A percentile compares a stretch with the other conserved stretches of the same genome.
phyloP scores from a whole-genome alignment of 1,139 yeast genomes.

The Trichomonascaceae sp. region DNA sequence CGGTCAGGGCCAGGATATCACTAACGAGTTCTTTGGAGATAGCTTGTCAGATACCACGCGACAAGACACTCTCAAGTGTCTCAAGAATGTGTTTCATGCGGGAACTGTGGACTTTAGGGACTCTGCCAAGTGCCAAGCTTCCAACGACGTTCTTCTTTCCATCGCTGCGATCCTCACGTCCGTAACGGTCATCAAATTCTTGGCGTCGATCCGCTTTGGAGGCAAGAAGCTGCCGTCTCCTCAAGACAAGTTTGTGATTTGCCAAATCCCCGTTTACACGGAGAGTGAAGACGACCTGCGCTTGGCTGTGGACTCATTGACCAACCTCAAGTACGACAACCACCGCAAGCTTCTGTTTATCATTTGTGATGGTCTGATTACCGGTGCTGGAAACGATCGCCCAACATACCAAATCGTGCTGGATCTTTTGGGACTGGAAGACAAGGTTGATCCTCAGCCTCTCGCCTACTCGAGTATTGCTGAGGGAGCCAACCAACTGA shows the following conservation, averaged over 20 bases:
- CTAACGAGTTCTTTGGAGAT: conserved; percentile 15
- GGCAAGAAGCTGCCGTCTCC: conserved; percentile 24
- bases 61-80: conserved; percentile 22
- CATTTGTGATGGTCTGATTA: conserved; percentile 30
- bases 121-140: conserved; percentile 27
- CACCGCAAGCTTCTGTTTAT: conserved; percentile 27
- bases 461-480: conserved; percentile 28
- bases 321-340: conserved; percentile 27
- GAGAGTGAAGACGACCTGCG: conserved; percentile 30
- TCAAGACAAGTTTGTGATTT: conserved; percentile 29
- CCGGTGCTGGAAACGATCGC: conserved; percentile 30
- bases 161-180: conserved; percentile 27
- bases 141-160: conserved; percentile 27
- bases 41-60: conserved; percentile 16
- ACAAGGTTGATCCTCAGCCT: conserved; percentile 26
- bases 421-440: conserved; percentile 29
- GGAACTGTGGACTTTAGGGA: conserved; percentile 28
- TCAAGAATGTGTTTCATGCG: conserved; percentile 24
- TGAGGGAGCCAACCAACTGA: conserved; percentile 28
- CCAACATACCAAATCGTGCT: conserved; percentile 30
- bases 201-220: conserved; percentile 28
- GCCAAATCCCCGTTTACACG: conserved; percentile 32
- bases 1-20: conserved; percentile 25
- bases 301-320: conserved; percentile 29
- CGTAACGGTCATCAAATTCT: conserved; percentile 27